phyloP scores from a whole-genome alignment of 2,329 filamentous ascomycete species.

The Rhytidhysteron rufulum region DNA sequence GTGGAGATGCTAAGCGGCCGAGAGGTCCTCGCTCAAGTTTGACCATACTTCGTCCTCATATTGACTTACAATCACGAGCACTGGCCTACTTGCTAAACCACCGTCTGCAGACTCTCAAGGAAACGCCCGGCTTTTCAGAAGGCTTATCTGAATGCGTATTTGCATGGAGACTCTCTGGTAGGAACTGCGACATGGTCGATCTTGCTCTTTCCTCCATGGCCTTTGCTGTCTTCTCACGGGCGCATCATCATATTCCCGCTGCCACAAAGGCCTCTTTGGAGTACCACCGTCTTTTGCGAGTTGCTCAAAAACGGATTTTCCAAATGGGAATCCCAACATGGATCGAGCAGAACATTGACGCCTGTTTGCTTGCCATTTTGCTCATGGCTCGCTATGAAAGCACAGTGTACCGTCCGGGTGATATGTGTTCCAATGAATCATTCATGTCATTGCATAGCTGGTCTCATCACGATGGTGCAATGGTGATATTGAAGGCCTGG shows the following conservation, averaged over 20 bases:
- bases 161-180: slow-evolving; percentile 4
- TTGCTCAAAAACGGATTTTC: too few species aligned
- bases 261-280: slow-evolving; percentile 15
- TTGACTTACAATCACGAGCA: background rate
- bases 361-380: slow-evolving; percentile 15
- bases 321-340: background rate
- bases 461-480: slow-evolving; percentile 32
- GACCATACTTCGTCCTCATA: background rate
- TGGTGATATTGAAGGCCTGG: slow-evolving; percentile 27
- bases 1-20: slow-evolving; percentile 25
- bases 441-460: slow-evolving; percentile 23
- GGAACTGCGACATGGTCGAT: slow-evolving; percentile 16
- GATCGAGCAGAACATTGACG: slow-evolving; percentile 9
- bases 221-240: slow-evolving; percentile 21
- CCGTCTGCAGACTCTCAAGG: background rate
- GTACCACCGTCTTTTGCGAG: background rate
- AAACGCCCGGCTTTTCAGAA: background rate
- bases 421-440: background rate
- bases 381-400: slow-evolving; percentile 20
- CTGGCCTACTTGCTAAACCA: background rate
- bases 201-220: slow-evolving; percentile 25
- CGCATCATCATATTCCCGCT: slow-evolving; percentile 16
- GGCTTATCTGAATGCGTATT: background rate
- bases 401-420: slow-evolving; percentile 3
- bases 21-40: slow-evolving; percentile 21